Percentiles rank a stretch among this genome's conserved stretches.
Conservation (phyloP, 768 basidiomycete species). For the Pleurotus djamor region DNA sequence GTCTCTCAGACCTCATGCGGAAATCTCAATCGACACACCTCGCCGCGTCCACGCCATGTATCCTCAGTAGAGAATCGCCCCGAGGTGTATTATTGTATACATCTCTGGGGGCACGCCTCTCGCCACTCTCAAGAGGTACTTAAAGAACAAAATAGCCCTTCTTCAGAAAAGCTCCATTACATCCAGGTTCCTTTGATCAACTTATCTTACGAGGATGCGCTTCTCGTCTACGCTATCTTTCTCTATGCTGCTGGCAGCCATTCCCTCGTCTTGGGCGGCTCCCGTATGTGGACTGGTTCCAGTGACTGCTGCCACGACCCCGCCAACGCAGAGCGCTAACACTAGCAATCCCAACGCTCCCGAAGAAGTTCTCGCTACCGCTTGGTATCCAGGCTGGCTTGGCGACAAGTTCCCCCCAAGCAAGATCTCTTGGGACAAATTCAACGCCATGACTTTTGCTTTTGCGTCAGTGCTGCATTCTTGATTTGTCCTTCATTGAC, state of each 20-base stretch:
- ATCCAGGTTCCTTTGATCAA: not conserved
- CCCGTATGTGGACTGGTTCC: slow-evolving; percentile 31
- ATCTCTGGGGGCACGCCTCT: not conserved
- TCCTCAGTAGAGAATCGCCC: not conserved
- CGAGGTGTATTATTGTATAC: not conserved
- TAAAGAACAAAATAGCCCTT: not conserved
- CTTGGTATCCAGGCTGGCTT: slow-evolving; percentile 60
- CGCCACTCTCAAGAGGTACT: not conserved
- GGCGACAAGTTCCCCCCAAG: slow-evolving; percentile 33
- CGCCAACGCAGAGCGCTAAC: not conserved
- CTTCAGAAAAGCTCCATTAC: not conserved
- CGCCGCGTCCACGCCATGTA: not conserved
- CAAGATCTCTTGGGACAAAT: slow-evolving; percentile 53
- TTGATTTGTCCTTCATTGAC: not conserved
- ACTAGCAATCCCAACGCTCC: slow-evolving; percentile 8
- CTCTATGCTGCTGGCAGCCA: slow-evolving; percentile 23
- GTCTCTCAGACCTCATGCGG: not conserved
- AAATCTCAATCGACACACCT: not conserved
- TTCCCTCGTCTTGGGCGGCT: slow-evolving; percentile 22
- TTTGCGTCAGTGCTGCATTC: slow-evolving; percentile 37
- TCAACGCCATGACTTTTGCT: slow-evolving; percentile 44
- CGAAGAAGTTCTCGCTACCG: slow-evolving; percentile 40
- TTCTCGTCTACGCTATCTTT: slow-evolving; percentile 7
- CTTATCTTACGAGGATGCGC: slow-evolving; percentile 4
- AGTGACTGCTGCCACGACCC: slow-evolving; percentile 5